These are phyloP conservation scores for Exserohilum turcica DNA, from an alignment of 2,329 filamentous ascomycete genomes.

Conservation along the genomic window DNA sequence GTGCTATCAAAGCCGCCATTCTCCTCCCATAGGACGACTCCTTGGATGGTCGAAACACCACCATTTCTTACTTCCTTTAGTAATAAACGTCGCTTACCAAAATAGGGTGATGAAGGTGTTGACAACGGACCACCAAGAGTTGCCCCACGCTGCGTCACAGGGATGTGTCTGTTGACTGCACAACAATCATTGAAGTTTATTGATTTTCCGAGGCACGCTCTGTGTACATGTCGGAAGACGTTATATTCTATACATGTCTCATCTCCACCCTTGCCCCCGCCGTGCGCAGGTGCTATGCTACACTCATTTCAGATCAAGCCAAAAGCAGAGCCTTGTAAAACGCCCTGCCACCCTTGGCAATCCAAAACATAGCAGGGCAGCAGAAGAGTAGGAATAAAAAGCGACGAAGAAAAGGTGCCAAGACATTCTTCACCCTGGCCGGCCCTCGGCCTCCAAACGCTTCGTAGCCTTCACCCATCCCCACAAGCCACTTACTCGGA, in stretches of 20 bases:
- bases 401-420: conserved; percentile 16
- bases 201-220: neutral
- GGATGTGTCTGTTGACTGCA: no score
- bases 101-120: no score
- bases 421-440: conserved; percentile 24
- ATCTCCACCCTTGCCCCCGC: conserved; percentile 6
- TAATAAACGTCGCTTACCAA: no score
- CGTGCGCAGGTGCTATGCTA: conserved; percentile 20
- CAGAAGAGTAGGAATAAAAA: conserved; percentile 35
- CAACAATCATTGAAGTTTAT: no score
- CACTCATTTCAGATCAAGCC: conserved; percentile 13
- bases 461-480: neutral
- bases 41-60: no score
- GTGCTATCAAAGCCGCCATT: neutral
- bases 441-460: conserved; percentile 14
- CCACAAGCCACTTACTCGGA: neutral
- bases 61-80: no score
- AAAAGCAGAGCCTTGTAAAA: conserved; percentile 23
- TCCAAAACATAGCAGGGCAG: conserved; percentile 5
- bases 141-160: neutral
- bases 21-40: neutral
- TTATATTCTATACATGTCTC: conserved; percentile 26
- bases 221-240: conserved; percentile 2
- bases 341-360: conserved; percentile 24
- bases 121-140: neutral